Conservation (phyloP, 495 filamentous ascomycete genomes). For the Penicillium paxilli region DNA sequence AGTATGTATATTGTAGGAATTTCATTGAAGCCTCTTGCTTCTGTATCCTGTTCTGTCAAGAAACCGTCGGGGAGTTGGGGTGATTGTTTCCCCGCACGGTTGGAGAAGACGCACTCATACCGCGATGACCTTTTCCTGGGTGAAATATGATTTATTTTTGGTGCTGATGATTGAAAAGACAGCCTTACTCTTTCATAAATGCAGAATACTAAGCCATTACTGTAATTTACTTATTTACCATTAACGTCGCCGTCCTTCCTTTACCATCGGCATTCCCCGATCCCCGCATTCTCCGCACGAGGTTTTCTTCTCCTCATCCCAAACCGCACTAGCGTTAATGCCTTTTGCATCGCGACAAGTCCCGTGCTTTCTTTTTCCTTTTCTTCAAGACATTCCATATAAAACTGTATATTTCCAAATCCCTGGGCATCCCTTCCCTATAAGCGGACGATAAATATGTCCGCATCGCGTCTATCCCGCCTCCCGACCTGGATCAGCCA, state of each 20-base stretch:
- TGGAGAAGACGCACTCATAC: too few relatives aligned
- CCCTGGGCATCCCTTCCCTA: not conserved
- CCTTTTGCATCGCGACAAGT: not conserved
- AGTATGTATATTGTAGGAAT: too few relatives aligned
- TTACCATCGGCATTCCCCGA: not conserved
- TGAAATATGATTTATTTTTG: too few relatives aligned
- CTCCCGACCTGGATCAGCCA: slow-evolving; percentile 35
- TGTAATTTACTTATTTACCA: too few relatives aligned
- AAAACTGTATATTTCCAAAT: not conserved
- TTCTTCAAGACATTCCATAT: not conserved
- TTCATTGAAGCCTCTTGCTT: too few relatives aligned
- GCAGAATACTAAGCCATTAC: too few relatives aligned
- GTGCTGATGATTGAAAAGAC: too few relatives aligned
- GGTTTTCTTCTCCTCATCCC: slow-evolving; percentile 13
- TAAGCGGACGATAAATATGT: slow-evolving; percentile 2
- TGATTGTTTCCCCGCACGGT: not conserved
- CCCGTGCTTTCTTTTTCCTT: not conserved
- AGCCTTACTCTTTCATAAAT: too few relatives aligned
- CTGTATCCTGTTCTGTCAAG: too few relatives aligned
- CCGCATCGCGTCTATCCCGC: slow-evolving; percentile 26
- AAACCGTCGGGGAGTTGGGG: too few relatives aligned
- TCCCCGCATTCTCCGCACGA: slow-evolving; percentile 16
- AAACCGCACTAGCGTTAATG: slow-evolving; percentile 10
- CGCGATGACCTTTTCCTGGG: too few relatives aligned
- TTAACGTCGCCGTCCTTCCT: too few relatives aligned